Evolutionary conservation across 75 land plant genomes (phyloP).

Genomic region (Larix kaempferi): DNA sequence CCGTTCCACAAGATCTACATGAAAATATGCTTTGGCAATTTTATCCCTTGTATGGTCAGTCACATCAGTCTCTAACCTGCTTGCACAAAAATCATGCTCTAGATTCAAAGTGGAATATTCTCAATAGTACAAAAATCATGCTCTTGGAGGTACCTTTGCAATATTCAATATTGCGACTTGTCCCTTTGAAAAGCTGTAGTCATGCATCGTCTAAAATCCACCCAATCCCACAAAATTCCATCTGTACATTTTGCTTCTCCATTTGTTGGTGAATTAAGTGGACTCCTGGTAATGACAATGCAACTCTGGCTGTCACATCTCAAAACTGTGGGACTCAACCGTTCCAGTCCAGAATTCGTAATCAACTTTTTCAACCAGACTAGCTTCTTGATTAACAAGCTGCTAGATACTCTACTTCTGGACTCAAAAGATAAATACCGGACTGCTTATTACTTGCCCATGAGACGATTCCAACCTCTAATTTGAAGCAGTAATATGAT

Average conservation of each 20-base stretch:
- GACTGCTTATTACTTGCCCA: conserved; percentile 1
- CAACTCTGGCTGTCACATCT: background rate
- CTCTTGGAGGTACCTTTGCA: too few species aligned
- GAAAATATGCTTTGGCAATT: too few species aligned
- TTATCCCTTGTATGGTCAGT: too few species aligned
- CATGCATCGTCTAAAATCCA: background rate
- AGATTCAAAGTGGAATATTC: too few species aligned
- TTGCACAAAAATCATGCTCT: too few species aligned
- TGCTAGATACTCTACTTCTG: background rate
- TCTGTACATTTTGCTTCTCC: background rate
- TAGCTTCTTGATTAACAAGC: background rate
- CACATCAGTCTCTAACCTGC: too few species aligned
- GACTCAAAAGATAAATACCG: background rate
- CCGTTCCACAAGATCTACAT: too few species aligned
- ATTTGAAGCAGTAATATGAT: background rate
- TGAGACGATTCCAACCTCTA: background rate
- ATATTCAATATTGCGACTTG: background rate
- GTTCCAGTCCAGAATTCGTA: background rate
- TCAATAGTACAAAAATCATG: too few species aligned
- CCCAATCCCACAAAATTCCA: background rate
- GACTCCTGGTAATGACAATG: background rate
- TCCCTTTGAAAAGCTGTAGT: background rate
- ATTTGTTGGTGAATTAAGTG: background rate
- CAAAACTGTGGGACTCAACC: background rate
- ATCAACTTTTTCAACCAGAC: background rate